Conservation (phyloP, 1,284 basidiomycete species). For the Phellopilus nigrolimitatus region DNA sequence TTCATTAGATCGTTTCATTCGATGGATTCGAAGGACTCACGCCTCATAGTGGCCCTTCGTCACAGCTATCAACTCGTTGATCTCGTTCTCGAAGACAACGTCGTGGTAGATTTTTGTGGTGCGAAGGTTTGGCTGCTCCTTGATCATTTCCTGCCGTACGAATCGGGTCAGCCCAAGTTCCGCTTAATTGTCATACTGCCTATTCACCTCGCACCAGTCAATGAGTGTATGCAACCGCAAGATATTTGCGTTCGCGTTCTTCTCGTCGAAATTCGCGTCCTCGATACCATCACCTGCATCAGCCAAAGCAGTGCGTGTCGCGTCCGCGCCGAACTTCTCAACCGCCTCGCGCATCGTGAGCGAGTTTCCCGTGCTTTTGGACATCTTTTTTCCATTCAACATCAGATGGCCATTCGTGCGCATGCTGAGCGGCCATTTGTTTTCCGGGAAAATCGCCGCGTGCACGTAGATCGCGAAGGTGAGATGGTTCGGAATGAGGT, state of each 20-base stretch:
- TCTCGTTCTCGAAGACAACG: slow-evolving; percentile 86
- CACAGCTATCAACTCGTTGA: slow-evolving; percentile 79
- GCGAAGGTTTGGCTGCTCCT: slow-evolving; percentile 65
- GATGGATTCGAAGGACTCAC: slow-evolving; percentile 42
- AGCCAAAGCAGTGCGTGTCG: slow-evolving; percentile 88
- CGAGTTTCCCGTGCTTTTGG: slow-evolving; percentile 91
- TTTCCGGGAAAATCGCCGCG: slow-evolving; percentile 89
- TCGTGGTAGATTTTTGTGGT: slow-evolving; percentile 72
- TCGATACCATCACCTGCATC: slow-evolving; percentile 98
- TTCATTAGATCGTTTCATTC: slow-evolving; percentile 7
- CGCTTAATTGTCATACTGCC: not conserved
- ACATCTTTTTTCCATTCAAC: slow-evolving; percentile 99
- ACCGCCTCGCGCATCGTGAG: slow-evolving; percentile 76
- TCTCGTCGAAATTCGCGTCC: slow-evolving; percentile 99
- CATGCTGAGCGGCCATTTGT: slow-evolving; percentile 91
- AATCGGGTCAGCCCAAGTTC: not conserved
- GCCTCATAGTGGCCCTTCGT: slow-evolving; percentile 76
- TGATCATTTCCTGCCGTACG: slow-evolving; percentile 63
- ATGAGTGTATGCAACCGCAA: slow-evolving; percentile 89
- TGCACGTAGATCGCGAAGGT: slow-evolving; percentile 96
- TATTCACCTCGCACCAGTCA: slow-evolving; percentile 83
- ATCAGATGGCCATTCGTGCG: slow-evolving; percentile 96
- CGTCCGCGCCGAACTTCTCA: slow-evolving; percentile 89
- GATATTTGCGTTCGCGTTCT: slow-evolving; percentile 97
- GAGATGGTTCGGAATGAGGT: slow-evolving; percentile 94